Evolutionary conservation across 2,329 filamentous ascomycete species (phyloP).

Genomic region (Gliomastix tumulicola): DNA sequence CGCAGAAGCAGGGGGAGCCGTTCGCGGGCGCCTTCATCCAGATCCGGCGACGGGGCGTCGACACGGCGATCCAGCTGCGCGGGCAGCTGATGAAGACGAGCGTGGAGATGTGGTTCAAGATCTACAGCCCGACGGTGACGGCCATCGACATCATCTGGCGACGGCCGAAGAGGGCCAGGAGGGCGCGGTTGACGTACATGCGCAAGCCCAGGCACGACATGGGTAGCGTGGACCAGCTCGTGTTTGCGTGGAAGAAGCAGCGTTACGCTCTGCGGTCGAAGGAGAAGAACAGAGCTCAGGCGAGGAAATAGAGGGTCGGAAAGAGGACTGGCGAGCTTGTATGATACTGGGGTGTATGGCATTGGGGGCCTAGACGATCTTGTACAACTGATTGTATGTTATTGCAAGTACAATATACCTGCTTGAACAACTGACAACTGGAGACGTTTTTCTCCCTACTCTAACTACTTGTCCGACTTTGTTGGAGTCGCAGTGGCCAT

Average conservation of each 20-base stretch:
- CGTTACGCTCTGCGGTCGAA: slow-evolving; percentile 25
- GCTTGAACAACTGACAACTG: too few relatives aligned
- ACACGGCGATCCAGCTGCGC: slow-evolving; percentile 80
- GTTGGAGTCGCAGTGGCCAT: too few relatives aligned
- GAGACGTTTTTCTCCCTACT: too few relatives aligned
- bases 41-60: slow-evolving; percentile 80
- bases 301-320: neutral
- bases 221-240: slow-evolving; percentile 76
- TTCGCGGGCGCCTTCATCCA: slow-evolving; percentile 85
- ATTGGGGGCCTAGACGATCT: too few relatives aligned
- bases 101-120: slow-evolving; percentile 97
- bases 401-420: too few relatives aligned
- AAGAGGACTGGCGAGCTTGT: too few relatives aligned
- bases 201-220: slow-evolving; percentile 81
- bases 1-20: slow-evolving; percentile 72
- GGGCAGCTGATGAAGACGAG: slow-evolving; percentile 81
- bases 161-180: slow-evolving; percentile 72
- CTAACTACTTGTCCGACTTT: too few relatives aligned
- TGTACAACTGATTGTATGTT: too few relatives aligned
- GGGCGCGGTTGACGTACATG: slow-evolving; percentile 88
- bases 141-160: slow-evolving; percentile 93
- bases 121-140: slow-evolving; percentile 83
- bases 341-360: too few relatives aligned
- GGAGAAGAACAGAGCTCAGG: slow-evolving; percentile 1
- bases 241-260: slow-evolving; percentile 45